Percentiles rank a stretch among this genome's conserved stretches.
phyloP scores from a whole-genome alignment of 148 eudicot species.

The Rhododendron henanense region DNA sequence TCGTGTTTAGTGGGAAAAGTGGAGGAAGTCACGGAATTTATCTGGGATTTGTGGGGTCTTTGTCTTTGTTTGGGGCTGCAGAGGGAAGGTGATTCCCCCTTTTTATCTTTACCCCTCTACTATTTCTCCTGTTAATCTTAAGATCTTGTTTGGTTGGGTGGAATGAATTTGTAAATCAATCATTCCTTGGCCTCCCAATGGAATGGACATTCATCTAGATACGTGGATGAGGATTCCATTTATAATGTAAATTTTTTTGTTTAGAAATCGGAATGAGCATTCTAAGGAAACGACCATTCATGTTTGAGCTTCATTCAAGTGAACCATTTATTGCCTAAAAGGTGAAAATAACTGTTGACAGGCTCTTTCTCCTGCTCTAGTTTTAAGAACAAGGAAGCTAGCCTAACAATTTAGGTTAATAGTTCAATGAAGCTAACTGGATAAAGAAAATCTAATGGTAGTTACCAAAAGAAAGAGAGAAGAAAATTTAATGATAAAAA shows the following conservation, averaged over 20 bases:
- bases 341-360: background rate
- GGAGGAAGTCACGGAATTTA: background rate
- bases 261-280: background rate
- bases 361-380: background rate
- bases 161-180: background rate
- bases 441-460: background rate
- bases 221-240: background rate
- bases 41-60: background rate
- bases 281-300: background rate
- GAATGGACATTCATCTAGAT: background rate
- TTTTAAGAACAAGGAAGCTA: background rate
- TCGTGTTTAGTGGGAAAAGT: background rate
- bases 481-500: background rate
- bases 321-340: background rate
- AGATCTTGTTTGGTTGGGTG: background rate
- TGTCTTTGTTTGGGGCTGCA: background rate
- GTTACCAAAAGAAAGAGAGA: background rate
- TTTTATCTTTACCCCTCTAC: background rate
- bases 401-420: background rate
- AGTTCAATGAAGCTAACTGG: background rate
- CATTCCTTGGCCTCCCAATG: background rate
- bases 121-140: background rate
- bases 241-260: background rate
- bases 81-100: background rate
- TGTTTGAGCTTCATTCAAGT: background rate